Percentiles rank a stretch among this genome's conserved stretches.
These are phyloP conservation scores for Camellia oleifera DNA, from an alignment of 179 eudicot genomes.

Conservation along the genomic window DNA sequence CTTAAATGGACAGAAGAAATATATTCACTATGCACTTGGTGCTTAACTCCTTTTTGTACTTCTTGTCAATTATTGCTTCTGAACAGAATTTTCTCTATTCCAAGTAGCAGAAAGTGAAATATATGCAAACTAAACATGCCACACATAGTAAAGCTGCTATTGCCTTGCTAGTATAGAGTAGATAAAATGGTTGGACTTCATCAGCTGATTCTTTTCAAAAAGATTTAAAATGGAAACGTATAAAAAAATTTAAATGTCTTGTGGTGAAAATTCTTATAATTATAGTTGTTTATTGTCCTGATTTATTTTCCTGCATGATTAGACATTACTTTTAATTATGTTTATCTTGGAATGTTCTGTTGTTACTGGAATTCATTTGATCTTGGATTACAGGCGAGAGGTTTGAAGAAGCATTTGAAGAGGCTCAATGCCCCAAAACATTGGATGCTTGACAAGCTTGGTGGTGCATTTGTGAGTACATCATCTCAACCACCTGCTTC, in stretches of 20 bases:
- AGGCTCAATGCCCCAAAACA: slow-evolving; percentile 54
- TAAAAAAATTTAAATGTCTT: too few species aligned
- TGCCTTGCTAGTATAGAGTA: too few species aligned
- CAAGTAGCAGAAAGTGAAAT: neutral
- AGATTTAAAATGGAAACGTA: too few species aligned
- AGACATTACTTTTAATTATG: neutral
- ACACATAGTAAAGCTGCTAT: too few species aligned
- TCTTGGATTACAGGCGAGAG: slow-evolving; percentile 35
- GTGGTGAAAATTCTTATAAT: neutral
- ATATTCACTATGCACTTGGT: neutral
- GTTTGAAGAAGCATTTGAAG: slow-evolving; percentile 57
- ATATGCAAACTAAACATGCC: too few species aligned
- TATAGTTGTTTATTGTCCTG: neutral
- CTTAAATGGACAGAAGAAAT: neutral
- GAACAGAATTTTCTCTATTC: neutral
- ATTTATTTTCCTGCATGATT: neutral
- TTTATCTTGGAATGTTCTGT: neutral
- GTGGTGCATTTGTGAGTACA: slow-evolving; percentile 51
- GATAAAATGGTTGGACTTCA: neutral
- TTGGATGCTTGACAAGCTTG: slow-evolving; percentile 55
- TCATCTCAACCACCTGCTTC: neutral
- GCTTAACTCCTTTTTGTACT: neutral
- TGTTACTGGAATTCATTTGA: neutral
- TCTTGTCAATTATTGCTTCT: neutral
- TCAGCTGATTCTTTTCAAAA: too few species aligned